Conservation (phyloP, 106 monocot genomes). For the Allium fistulosum region DNA sequence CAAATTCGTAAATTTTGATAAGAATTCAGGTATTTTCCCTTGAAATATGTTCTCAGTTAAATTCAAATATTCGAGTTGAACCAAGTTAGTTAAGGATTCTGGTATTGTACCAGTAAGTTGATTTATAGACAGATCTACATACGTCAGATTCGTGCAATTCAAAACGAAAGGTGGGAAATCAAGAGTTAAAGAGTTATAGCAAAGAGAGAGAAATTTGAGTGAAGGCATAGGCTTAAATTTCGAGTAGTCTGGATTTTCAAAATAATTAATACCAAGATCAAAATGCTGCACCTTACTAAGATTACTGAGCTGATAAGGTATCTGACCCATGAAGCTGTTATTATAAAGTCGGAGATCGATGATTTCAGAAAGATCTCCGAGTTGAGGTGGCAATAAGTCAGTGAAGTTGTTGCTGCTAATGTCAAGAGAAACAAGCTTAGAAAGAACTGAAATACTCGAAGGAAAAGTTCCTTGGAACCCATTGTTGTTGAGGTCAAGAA, state of each 20-base stretch:
- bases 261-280: conserved; percentile 41
- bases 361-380: conserved; percentile 33
- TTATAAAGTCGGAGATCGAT: conserved; percentile 40
- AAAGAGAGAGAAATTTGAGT: conserved; percentile 30
- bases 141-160: conserved; percentile 40
- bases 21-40: not conserved
- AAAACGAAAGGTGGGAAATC: conserved; percentile 50
- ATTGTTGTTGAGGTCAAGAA: conserved; percentile 35
- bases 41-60: conserved; percentile 5
- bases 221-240: conserved; percentile 35
- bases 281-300: conserved; percentile 32
- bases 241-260: conserved; percentile 23
- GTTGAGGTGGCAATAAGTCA: conserved; percentile 20
- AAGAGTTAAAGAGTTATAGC: conserved; percentile 15
- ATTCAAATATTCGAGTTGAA: not conserved
- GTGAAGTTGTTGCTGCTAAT: conserved; percentile 37
- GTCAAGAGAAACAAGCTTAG: conserved; percentile 31
- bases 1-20: not conserved
- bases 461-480: conserved; percentile 36
- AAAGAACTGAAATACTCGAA: conserved; percentile 26
- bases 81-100: conserved; percentile 24
- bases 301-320: conserved; percentile 38
- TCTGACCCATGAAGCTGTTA: conserved; percentile 21
- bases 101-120: conserved; percentile 22
- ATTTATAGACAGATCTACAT: conserved; percentile 41